Conservation (phyloP, 306 rosid genomes). For the Dicorynia guianensis region DNA sequence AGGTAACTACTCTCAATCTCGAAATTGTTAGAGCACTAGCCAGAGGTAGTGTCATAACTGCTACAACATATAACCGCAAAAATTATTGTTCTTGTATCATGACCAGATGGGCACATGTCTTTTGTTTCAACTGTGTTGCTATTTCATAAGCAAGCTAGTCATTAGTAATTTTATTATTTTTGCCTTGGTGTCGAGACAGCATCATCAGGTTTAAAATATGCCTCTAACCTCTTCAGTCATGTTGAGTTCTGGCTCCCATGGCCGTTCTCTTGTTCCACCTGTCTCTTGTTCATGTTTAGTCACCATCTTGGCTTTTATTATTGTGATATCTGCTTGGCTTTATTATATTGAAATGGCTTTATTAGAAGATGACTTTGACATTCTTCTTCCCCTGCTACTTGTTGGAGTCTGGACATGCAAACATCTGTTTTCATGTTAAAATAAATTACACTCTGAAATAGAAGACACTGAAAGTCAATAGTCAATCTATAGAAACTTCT, state of each 20-base stretch:
- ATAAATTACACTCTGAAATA: neutral
- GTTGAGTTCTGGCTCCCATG: constrained; percentile 14
- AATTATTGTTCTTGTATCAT: neutral
- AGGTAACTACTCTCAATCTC: constrained; percentile 92
- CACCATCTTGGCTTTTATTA: constrained; percentile 20
- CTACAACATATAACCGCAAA: constrained; percentile 21
- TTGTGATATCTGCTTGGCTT: constrained; percentile 21
- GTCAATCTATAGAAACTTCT: neutral
- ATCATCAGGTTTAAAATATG: neutral
- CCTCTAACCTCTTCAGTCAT: constrained; percentile 3
- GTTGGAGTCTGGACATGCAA: constrained; percentile 1
- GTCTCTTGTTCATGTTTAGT: constrained; percentile 11
- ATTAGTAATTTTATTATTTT: constrained; percentile 3
- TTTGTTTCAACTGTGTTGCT: constrained; percentile 35
- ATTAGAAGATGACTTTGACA: neutral
- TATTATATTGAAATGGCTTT: constrained; percentile 23
- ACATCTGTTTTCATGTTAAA: neutral
- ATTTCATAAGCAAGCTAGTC: constrained; percentile 4
- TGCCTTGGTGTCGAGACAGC: neutral
- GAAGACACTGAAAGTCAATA: constrained; percentile 8
- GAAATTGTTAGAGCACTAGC: constrained; percentile 94
- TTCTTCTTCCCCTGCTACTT: neutral
- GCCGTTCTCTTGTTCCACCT: constrained; percentile 19
- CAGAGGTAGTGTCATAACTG: constrained; percentile 61
- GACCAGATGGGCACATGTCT: constrained; percentile 21